A percentile compares a stretch with the other conserved stretches of the same genome.
These are phyloP conservation scores for Schrenkiella parvula DNA, from an alignment of 345 rosid species.

Conservation along the genomic window DNA sequence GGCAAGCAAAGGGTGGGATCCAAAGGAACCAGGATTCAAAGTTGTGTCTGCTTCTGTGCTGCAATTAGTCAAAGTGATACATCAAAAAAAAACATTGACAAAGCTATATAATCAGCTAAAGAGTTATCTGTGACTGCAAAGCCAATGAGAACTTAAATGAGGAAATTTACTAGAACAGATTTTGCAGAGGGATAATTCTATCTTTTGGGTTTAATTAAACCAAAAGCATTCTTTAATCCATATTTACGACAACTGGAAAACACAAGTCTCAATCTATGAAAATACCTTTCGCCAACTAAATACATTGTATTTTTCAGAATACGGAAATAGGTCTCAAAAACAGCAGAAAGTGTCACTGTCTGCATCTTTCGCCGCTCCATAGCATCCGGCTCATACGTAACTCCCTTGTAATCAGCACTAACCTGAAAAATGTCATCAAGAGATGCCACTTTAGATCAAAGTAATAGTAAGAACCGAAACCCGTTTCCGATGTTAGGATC, in stretches of 20 bases:
- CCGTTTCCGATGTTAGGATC: background rate
- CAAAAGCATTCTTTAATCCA: background rate
- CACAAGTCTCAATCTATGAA: background rate
- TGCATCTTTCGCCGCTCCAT: conserved; percentile 69
- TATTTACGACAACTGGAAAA: background rate
- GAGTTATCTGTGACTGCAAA: background rate
- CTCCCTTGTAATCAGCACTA: conserved; percentile 78
- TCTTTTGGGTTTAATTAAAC: too few species aligned
- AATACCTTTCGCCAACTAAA: conserved; percentile 50
- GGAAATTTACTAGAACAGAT: background rate
- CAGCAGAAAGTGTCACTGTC: conserved; percentile 71
- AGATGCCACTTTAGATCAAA: background rate
- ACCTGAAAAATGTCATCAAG: conserved; percentile 43
- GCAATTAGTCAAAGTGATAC: conserved; percentile 6
- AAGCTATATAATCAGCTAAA: background rate
- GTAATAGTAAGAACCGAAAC: background rate
- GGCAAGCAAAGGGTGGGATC: conserved; percentile 61
- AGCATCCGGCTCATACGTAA: conserved; percentile 55
- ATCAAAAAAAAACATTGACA: background rate
- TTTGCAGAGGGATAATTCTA: background rate
- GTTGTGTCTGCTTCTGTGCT: conserved; percentile 45
- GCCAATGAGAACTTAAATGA: background rate
- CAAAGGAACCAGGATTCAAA: conserved; percentile 33
- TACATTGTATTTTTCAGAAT: conserved; percentile 70
- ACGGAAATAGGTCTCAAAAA: conserved; percentile 90